These are phyloP conservation scores for Claviceps sp. DNA, from an alignment of 2,329 filamentous ascomycete genomes.

Conservation along the genomic window DNA sequence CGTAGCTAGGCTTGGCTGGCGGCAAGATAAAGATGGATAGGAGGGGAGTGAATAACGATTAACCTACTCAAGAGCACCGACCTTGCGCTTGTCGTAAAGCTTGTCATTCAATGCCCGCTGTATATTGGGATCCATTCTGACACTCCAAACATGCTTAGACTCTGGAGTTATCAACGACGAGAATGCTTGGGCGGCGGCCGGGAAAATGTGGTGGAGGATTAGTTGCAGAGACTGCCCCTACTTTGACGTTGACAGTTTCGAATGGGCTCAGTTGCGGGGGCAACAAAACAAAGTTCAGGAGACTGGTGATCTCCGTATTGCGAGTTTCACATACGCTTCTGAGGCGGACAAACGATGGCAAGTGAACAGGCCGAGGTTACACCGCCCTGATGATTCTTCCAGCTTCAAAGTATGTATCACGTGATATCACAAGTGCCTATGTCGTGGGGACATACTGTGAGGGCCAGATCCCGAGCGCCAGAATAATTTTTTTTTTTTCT, in stretches of 20 bases:
- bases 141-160: slow-evolving; percentile 2
- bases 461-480: too few relatives aligned
- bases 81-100: slow-evolving; percentile 96
- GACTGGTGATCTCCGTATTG: too few relatives aligned
- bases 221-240: neutral
- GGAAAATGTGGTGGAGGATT: neutral
- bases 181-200: neutral
- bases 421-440: too few relatives aligned
- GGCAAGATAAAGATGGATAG: neutral
- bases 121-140: slow-evolving; percentile 70
- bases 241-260: neutral
- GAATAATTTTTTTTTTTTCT: too few relatives aligned
- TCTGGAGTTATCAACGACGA: neutral
- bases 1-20: neutral
- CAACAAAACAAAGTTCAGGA: too few relatives aligned
- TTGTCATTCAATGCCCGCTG: slow-evolving; percentile 92
- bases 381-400: too few relatives aligned
- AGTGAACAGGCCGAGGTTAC: too few relatives aligned
- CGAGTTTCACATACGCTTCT: too few relatives aligned
- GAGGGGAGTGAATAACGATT: neutral
- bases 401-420: too few relatives aligned
- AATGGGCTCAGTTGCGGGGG: neutral
- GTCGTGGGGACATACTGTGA: too few relatives aligned
- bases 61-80: slow-evolving; percentile 84
- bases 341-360: too few relatives aligned